Conservation (phyloP, 179 eudicot genomes). For the Beta corolliflora region DNA sequence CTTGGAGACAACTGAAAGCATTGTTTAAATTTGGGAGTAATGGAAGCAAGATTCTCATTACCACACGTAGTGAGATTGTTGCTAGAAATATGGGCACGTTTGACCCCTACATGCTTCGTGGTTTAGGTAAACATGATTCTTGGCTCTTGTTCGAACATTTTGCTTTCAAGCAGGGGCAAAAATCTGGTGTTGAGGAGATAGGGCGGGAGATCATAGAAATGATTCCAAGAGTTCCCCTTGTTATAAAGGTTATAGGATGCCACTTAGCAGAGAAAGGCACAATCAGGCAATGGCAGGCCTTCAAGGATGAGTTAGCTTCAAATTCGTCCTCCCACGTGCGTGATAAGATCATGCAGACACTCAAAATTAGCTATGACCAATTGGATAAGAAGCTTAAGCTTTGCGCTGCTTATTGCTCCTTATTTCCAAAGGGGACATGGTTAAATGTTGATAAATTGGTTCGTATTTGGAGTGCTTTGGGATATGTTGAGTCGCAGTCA, state of each 20-base stretch:
- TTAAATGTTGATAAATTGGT: background rate
- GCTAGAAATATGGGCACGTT: background rate
- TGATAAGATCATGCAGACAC: background rate
- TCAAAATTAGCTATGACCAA: conserved; percentile 15
- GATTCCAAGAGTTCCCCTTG: too few relatives aligned
- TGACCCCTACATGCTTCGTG: too few relatives aligned
- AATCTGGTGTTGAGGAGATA: too few relatives aligned
- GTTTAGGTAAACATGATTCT: too few relatives aligned
- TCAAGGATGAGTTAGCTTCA: background rate
- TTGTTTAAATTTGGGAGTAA: too few relatives aligned
- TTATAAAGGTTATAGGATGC: background rate
- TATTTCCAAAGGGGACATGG: background rate
- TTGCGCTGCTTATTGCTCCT: conserved; percentile 19
- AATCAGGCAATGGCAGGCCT: conserved; percentile 9
- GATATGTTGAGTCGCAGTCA: background rate
- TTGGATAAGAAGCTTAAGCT: background rate
- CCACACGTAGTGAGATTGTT: conserved; percentile 15
- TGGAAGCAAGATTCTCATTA: conserved; percentile 20
- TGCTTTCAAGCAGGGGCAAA: too few relatives aligned
- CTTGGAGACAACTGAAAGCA: too few relatives aligned
- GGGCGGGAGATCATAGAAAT: too few relatives aligned
- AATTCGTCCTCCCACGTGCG: background rate
- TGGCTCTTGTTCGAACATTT: too few relatives aligned
- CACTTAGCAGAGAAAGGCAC: too few relatives aligned
- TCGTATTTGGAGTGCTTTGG: conserved; percentile 16